These are phyloP conservation scores for Nissolia schottii DNA, from an alignment of 306 rosid genomes.

Conservation along the genomic window DNA sequence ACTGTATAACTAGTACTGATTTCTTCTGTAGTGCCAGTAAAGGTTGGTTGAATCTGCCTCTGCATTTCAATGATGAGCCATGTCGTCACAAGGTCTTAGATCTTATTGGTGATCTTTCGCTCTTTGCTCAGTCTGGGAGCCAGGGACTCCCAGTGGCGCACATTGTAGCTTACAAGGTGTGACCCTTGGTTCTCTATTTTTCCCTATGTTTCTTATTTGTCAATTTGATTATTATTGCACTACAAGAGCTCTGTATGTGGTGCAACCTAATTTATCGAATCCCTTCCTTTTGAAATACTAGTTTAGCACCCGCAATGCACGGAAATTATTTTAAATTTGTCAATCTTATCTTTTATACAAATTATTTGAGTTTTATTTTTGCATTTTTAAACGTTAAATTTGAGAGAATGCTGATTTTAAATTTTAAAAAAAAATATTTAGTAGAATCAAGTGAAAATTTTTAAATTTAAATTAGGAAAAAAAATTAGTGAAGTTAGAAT, in stretches of 20 bases:
- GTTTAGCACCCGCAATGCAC: no score
- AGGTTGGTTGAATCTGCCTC: constrained; percentile 93
- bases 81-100: constrained; percentile 90
- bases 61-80: constrained; percentile 78
- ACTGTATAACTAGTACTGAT: neutral
- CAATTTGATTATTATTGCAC: neutral
- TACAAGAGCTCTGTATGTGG: neutral
- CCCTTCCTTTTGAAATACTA: neutral
- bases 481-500: no score
- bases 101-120: constrained; percentile 88
- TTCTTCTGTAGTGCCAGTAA: constrained; percentile 46
- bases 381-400: no score
- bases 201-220: neutral
- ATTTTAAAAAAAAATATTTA: no score
- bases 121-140: constrained; percentile 70
- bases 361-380: no score
- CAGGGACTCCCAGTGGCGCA: constrained; percentile 95
- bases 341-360: no score
- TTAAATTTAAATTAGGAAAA: no score
- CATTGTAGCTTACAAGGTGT: constrained; percentile 70
- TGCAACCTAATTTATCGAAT: constrained; percentile 1
- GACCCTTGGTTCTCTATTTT: neutral
- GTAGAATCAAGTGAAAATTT: no score
- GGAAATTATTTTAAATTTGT: no score
- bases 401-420: no score